Base-by-base conservation (phyloP, 2,329 filamentous ascomycete species). In the Ophiostoma ulmi region DNA sequence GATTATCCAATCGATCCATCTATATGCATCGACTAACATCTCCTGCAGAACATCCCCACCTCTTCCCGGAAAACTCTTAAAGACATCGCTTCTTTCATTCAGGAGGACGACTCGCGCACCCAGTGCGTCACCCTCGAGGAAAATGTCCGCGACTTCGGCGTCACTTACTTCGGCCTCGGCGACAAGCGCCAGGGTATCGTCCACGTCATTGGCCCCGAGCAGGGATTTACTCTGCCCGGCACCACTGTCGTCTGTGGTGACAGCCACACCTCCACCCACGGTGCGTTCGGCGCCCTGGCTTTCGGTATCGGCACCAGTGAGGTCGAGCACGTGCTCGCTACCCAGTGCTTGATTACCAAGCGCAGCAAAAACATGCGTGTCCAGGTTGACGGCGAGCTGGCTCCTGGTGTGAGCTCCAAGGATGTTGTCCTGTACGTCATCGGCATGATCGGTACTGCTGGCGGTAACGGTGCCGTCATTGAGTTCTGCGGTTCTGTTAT, bases 321-420 rank as follows among this genome's bases (percentile, higher is more conserved):
- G 83, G 95, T 98, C 75, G 95, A 99, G 86, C 94, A 99, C 81
- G 95, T 99, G 73, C 87, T 99, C 71, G 95, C 95, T 69, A 98
- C 95, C 17, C 95, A 98, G 81, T 97, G 93, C 72, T 84, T 99
- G 75, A 93, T 97, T 80, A 97, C 94, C 74, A 93, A 93, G 83
- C 87, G 93, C 78, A 97, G 93, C 82, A 98, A 97, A 85, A 98
- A 99, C 85, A 98, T 99, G 94, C 91, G 93, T 78, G 90, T 99
- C 77, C 92, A 97, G 81, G 92, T 98, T 73, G 92, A 98, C 75
- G 95, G 95, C 70, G 89, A 94, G 80, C 87, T 98, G 71, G 87
- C 91, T 44, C 91, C 94, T 4, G 95, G 95, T 73, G 95, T 98
- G 71, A 96, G 91, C 82, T 97, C 93, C 79, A 99, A 99, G 83